Evolutionary conservation across 2,329 filamentous ascomycete genomes (phyloP).

Genomic region (Tolypocladium ovalisporum): DNA sequence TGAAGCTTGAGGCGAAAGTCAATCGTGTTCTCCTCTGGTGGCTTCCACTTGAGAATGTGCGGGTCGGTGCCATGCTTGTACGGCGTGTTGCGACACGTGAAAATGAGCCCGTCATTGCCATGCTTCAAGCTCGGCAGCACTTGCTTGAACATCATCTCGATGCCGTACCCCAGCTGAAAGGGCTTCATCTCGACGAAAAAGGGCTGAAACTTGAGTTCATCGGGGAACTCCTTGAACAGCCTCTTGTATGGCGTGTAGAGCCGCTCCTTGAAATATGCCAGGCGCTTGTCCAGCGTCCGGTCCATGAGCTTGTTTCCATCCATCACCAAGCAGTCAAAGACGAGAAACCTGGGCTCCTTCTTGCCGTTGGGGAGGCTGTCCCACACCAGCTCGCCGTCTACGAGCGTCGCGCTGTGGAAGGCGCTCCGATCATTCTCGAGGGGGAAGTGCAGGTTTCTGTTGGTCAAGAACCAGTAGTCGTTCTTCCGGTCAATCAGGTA

Average conservation of each 20-base stretch:
- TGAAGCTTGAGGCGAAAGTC: conserved; percentile 75
- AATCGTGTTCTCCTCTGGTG: conserved; percentile 86
- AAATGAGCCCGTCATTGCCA: conserved; percentile 93
- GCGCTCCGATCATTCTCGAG: conserved; percentile 49
- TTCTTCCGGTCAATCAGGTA: conserved; percentile 98
- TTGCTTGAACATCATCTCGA: conserved; percentile 84
- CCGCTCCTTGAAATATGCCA: conserved; percentile 74
- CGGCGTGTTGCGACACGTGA: conserved; percentile 80
- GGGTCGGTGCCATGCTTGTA: conserved; percentile 88
- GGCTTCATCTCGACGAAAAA: conserved; percentile 82
- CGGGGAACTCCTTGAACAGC: conserved; percentile 53
- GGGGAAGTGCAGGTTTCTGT: conserved; percentile 68
- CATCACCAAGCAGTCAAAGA: conserved; percentile 85
- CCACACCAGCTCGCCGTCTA: conserved; percentile 89
- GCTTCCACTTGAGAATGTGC: conserved; percentile 97
- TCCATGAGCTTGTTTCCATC: conserved; percentile 67
- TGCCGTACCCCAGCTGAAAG: conserved; percentile 80
- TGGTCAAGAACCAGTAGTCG: conserved; percentile 80
- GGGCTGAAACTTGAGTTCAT: conserved; percentile 58
- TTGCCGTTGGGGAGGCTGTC: conserved; percentile 62
- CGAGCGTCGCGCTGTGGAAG: conserved; percentile 71
- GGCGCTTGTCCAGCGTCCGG: conserved; percentile 74
- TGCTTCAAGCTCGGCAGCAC: conserved; percentile 77
- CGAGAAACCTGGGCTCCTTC: conserved; percentile 68
- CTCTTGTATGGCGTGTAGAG: conserved; percentile 62